Evolutionary conservation across 441 rosid genomes (phyloP).

Genomic region (Populus hybrid): DNA sequence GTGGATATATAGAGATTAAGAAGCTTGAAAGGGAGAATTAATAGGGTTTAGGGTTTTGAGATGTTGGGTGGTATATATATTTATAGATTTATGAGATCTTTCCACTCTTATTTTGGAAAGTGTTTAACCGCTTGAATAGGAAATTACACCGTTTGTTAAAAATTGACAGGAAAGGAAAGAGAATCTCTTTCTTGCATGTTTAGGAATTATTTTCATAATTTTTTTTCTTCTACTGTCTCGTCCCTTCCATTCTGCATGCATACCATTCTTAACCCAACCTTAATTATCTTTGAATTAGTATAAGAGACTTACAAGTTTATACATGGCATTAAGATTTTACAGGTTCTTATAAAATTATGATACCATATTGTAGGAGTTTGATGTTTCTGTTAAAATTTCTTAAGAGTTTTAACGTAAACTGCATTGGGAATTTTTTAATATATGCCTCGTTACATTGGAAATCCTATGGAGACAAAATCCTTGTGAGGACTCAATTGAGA

Average conservation of each 20-base stretch:
- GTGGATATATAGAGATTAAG: not conserved
- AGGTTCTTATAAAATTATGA: too few relatives aligned
- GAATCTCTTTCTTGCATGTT: not conserved
- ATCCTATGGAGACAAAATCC: too few relatives aligned
- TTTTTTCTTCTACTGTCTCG: too few relatives aligned
- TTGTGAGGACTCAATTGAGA: too few relatives aligned
- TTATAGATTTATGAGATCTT: not conserved
- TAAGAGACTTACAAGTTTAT: too few relatives aligned
- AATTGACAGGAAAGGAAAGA: not conserved
- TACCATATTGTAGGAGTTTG: not conserved
- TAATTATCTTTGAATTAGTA: not conserved
- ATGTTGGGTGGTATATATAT: not conserved
- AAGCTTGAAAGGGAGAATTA: not conserved
- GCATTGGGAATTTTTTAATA: not conserved
- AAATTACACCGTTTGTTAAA: not conserved
- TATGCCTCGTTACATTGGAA: too few relatives aligned
- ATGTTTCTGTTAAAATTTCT: too few relatives aligned
- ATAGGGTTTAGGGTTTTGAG: not conserved
- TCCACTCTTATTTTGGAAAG: not conserved
- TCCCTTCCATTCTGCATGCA: not conserved
- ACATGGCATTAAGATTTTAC: too few relatives aligned
- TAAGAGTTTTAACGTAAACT: not conserved
- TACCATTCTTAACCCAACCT: not conserved
- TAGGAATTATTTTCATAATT: not conserved
- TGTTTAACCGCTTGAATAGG: not conserved